phyloP scores from a whole-genome alignment of 495 filamentous ascomycete genomes.

The Talaromyces trachyspermus region DNA sequence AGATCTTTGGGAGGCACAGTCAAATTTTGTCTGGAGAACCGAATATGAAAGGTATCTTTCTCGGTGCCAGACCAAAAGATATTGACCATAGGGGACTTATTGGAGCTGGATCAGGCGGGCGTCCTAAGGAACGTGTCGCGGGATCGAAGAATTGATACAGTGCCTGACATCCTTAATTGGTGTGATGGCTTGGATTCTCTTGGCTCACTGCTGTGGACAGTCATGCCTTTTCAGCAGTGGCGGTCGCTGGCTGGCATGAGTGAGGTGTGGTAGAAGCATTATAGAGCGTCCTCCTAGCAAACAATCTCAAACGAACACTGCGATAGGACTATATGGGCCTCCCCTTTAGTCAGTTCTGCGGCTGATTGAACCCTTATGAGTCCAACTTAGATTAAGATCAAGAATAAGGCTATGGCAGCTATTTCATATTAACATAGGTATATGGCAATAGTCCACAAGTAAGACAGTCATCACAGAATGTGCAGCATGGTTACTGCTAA shows the following conservation, averaged over 20 bases:
- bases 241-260: constrained; percentile 1
- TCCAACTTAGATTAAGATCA: too few relatives aligned
- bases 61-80: background rate
- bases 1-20: constrained; percentile 4
- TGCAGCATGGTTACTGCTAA: too few relatives aligned
- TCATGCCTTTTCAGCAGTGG: constrained; percentile 3
- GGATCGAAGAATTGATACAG: background rate
- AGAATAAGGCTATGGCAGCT: too few relatives aligned
- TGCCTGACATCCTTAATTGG: constrained; percentile 1
- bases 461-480: too few relatives aligned
- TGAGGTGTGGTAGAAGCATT: constrained; percentile 7
- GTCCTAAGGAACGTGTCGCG: background rate
- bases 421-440: too few relatives aligned
- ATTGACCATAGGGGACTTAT: constrained; percentile 2
- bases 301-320: too few relatives aligned
- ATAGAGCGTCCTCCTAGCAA: too few relatives aligned
- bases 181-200: constrained; percentile 7
- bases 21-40: constrained; percentile 3
- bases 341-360: too few relatives aligned
- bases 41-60: constrained; percentile 3
- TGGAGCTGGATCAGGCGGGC: background rate
- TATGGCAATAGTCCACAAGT: too few relatives aligned
- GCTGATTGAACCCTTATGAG: too few relatives aligned
- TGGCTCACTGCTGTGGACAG: constrained; percentile 5
- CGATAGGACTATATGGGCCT: too few relatives aligned